Percentiles rank a stretch among this genome's conserved stretches.
These are phyloP conservation scores for Penicillium sumatraense DNA, from an alignment of 2,329 filamentous ascomycete species.

Conservation along the genomic window DNA sequence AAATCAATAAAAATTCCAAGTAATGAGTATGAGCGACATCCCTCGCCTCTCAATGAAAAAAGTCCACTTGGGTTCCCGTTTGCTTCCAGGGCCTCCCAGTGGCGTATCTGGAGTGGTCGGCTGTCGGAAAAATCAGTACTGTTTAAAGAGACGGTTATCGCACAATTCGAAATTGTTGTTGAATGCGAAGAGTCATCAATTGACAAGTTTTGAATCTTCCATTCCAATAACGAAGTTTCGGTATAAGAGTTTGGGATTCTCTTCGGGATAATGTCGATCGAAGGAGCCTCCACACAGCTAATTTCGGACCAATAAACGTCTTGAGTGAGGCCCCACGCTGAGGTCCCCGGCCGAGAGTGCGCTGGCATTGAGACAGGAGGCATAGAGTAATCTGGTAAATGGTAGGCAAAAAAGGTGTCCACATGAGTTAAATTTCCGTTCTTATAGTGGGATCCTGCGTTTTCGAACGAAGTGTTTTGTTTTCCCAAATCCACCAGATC, in stretches of 20 bases:
- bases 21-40: slow-evolving; percentile 8
- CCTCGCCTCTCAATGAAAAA: slow-evolving; percentile 1
- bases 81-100: not conserved
- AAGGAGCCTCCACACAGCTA: slow-evolving; percentile 5
- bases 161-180: not conserved
- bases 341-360: slow-evolving; percentile 3
- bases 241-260: not conserved
- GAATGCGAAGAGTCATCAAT: not conserved
- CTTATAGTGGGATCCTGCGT: not conserved
- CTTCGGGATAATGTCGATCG: not conserved
- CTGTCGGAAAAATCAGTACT: not conserved
- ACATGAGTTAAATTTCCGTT: not conserved
- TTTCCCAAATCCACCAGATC: slow-evolving; percentile 7
- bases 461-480: slow-evolving; percentile 5
- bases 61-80: not conserved
- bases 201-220: not conserved
- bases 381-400: slow-evolving; percentile 10
- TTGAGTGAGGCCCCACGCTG: slow-evolving; percentile 17
- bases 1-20: slow-evolving; percentile 13
- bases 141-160: not conserved
- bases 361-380: slow-evolving; percentile 12
- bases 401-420: slow-evolving; percentile 15
- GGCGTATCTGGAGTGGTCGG: not conserved
- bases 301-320: slow-evolving; percentile 25
- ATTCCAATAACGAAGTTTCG: not conserved